Conservation (phyloP, 768 basidiomycete genomes). For the Rickenella mellea region DNA sequence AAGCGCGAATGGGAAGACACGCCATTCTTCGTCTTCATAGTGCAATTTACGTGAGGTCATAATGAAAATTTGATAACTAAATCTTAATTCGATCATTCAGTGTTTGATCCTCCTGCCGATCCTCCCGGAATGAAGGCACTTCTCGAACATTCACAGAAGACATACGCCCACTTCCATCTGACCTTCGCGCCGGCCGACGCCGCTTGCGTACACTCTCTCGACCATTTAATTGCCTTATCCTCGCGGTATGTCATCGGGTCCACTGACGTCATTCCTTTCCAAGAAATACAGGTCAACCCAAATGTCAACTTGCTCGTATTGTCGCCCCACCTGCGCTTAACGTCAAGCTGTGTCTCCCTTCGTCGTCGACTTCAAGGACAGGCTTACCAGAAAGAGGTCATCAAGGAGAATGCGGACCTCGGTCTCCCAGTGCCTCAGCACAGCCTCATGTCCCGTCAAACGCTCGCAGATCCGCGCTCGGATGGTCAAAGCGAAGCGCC, state of each 20-base stretch:
- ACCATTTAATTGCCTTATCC: constrained; percentile 72
- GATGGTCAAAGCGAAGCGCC: constrained; percentile 55
- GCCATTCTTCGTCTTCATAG: constrained; percentile 57
- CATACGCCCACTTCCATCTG: constrained; percentile 64
- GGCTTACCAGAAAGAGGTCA: constrained; percentile 16
- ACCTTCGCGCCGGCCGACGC: constrained; percentile 50
- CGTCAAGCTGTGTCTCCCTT: constrained; percentile 35
- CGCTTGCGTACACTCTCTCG: constrained; percentile 65
- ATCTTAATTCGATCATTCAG: constrained; percentile 23
- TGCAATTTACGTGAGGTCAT: constrained; percentile 53
- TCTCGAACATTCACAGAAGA: constrained; percentile 63
- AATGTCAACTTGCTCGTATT: constrained; percentile 1
- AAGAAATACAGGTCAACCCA: no score
- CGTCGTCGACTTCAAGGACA: constrained; percentile 20
- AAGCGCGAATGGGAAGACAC: constrained; percentile 60
- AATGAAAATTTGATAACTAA: constrained; percentile 2
- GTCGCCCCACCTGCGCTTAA: constrained; percentile 25
- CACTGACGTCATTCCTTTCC: constrained; percentile 20
- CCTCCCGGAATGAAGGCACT: constrained; percentile 63
- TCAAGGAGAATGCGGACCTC: constrained; percentile 21
- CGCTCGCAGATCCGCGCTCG: constrained; percentile 47
- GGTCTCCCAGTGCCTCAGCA: constrained; percentile 21
- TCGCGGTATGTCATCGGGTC: no score
- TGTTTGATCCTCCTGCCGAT: constrained; percentile 61
- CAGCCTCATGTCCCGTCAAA: constrained; percentile 46